Evolutionary conservation across 192 early-diverging fungal genomes (phyloP).

Genomic region (Phycomyces blakesleeanus): DNA sequence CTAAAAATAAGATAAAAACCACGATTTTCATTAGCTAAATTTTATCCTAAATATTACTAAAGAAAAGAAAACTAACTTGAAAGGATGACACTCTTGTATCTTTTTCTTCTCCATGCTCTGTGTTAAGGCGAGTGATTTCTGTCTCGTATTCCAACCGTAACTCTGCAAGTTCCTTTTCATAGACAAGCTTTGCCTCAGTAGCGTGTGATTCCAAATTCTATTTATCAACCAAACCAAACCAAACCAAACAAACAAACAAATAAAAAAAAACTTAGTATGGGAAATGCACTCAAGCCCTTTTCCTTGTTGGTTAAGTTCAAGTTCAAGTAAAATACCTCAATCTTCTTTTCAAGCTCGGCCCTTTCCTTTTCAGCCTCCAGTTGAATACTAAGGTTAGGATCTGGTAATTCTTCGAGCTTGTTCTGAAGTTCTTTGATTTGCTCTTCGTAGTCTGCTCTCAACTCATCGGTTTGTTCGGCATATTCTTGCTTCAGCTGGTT

Average conservation of each 20-base stretch:
- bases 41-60: background rate
- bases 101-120: constrained; percentile 6
- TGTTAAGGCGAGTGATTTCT: background rate
- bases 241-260: background rate
- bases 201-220: background rate
- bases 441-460: constrained; percentile 13
- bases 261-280: no score
- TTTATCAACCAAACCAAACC: background rate
- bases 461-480: constrained; percentile 7
- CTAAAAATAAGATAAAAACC: constrained; percentile 4
- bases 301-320: no score
- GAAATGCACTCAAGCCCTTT: background rate
- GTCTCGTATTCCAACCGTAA: background rate
- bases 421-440: constrained; percentile 10
- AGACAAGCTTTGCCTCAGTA: background rate
- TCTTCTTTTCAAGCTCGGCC: constrained; percentile 1
- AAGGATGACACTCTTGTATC: background rate
- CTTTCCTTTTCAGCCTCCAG: constrained; percentile 12
- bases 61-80: background rate
- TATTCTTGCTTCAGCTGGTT: constrained; percentile 19
- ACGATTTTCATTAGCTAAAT: background rate
- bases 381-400: constrained; percentile 1
- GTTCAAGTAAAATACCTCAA: constrained; percentile 12
- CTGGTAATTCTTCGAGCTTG: constrained; percentile 4
- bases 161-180: constrained; percentile 2